These are phyloP conservation scores for Puccinia horiana DNA, from an alignment of 1,284 basidiomycete genomes.

Conservation along the genomic window DNA sequence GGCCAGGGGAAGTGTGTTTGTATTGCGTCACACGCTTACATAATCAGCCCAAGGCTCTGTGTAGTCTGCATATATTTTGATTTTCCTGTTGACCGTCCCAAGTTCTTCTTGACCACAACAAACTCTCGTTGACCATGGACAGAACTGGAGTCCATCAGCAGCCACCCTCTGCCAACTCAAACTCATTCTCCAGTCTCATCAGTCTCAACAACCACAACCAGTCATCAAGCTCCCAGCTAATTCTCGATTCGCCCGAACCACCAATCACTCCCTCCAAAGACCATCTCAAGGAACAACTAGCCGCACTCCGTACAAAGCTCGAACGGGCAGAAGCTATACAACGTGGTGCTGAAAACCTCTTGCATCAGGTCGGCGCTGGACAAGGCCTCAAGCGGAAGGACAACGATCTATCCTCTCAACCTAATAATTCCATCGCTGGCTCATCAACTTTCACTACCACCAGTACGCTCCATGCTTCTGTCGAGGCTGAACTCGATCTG, in stretches of 20 bases:
- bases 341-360: conserved; percentile 42
- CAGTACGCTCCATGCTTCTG: conserved; percentile 35
- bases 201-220: not conserved
- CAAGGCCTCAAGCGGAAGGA: conserved; percentile 42
- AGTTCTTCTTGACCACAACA: not conserved
- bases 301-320: conserved; percentile 7
- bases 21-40: not conserved
- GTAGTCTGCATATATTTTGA: not conserved
- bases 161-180: conserved; percentile 1
- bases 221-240: conserved; percentile 2
- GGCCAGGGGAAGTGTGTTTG: not conserved
- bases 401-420: conserved; percentile 13
- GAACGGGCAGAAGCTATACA: conserved; percentile 44
- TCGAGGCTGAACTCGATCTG: conserved; percentile 44
- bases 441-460: conserved; percentile 6
- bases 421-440: not conserved
- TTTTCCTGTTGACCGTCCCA: not conserved
- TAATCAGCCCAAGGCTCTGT: no score
- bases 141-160: not conserved
- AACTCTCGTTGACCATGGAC: not conserved
- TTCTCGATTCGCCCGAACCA: conserved; percentile 4
- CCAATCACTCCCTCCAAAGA: conserved; percentile 44
- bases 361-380: conserved; percentile 43
- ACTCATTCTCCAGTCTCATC: conserved; percentile 21
- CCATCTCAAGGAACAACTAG: conserved; percentile 36